Base-by-base conservation (phyloP, 2,329 filamentous ascomycete species). In the Cyphellophora europaea region DNA sequence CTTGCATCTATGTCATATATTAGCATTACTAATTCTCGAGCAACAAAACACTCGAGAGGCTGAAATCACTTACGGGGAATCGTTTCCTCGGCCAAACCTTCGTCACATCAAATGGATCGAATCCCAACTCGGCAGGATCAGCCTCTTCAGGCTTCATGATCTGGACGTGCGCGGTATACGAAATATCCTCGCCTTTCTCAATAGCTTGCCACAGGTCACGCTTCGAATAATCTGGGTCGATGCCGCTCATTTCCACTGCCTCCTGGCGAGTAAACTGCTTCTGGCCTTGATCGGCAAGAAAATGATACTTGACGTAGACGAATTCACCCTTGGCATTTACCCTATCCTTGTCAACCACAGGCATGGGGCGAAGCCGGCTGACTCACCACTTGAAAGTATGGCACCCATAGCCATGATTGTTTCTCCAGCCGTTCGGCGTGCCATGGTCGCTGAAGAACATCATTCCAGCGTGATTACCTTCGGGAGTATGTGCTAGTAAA, bases 31-130 rank as follows among this genome's bases (percentile, higher is more conserved):
- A n/a, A n/a, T n/a, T n/a, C 58, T 6, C 56, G 54, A 12, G 72
- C 65, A 10, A 79, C 61, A 2, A 78, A 78, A 15, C 77, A 72
- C 30, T 78, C 67, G 15, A 55, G 60, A 40, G 79, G 73, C 3
- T n/a, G n/a, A n/a, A n/a, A n/a, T n/a, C 69, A 72, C 32, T 61
- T 52, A 17, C 53, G 53, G 66, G 67, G 42, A 69, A 72, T 29
- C 62, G 52, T 15, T 53, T 53, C 21, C 62, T 54, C 2, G 77
- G 77, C 77, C 78, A 82, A 46, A 78, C 69, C 57, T 82, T 79
- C 32, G 79, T 83, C 40, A 79, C 57, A 49, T 83, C 79, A 39
- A 84, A 79, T 42, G 82, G 61, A 55, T 77, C 77, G 63, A 68
- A 77, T 3, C 65, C 63, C n/a, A 72, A 56, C 30, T 62, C 62